Evolutionary conservation across 495 filamentous ascomycete genomes (phyloP).

Genomic region (Aspergillus ostianus): DNA sequence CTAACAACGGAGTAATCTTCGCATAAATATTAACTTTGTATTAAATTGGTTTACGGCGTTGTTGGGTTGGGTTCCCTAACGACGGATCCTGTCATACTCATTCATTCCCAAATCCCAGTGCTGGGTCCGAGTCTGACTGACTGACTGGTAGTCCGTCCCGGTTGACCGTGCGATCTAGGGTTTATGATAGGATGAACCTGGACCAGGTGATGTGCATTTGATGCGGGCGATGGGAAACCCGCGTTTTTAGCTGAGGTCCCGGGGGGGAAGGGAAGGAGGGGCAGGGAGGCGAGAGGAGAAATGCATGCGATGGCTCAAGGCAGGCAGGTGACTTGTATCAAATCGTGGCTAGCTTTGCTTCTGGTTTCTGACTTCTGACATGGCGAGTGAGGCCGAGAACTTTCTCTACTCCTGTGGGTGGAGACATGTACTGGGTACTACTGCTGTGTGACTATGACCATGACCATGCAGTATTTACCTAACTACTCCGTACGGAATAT

Average conservation of each 20-base stretch:
- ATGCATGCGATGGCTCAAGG: not conserved
- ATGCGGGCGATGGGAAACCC: slow-evolving; percentile 4
- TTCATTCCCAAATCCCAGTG: too few species aligned
- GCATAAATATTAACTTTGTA: too few species aligned
- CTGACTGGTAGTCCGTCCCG: not conserved
- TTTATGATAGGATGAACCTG: not conserved
- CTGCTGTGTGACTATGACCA: too few species aligned
- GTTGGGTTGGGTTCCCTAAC: too few species aligned
- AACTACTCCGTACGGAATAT: not conserved
- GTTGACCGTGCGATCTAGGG: not conserved
- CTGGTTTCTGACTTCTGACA: too few species aligned
- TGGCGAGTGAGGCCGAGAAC: not conserved
- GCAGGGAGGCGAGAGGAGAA: too few species aligned
- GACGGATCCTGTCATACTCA: too few species aligned
- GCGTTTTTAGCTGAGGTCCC: not conserved
- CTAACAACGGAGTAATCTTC: too few species aligned
- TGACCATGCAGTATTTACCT: not conserved
- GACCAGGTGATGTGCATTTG: slow-evolving; percentile 10
- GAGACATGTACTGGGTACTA: too few species aligned
- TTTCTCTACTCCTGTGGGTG: not conserved
- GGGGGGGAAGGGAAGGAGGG: too few species aligned
- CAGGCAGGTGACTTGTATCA: slow-evolving; percentile 1
- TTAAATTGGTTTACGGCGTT: too few species aligned
- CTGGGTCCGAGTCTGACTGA: too few species aligned
- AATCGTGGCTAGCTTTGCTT: not conserved